Conservation (phyloP, 345 rosid species). For the Euclidium syriacum region DNA sequence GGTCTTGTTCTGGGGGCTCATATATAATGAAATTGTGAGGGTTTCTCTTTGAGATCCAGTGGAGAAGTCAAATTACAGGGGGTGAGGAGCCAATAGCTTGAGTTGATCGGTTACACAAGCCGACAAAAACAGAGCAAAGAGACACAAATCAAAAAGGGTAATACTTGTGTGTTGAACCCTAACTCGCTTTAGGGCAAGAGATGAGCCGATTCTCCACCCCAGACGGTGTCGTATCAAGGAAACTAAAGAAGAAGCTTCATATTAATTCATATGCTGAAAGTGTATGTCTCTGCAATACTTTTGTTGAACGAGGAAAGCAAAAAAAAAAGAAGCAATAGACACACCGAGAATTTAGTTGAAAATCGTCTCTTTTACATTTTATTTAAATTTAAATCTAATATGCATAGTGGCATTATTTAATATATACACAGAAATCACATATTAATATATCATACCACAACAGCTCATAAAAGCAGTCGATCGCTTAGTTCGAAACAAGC, state of each 20-base stretch:
- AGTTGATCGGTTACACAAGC: constrained; percentile 35
- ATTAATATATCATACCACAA: too few relatives aligned
- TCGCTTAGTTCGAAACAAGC: too few relatives aligned
- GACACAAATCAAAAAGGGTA: constrained; percentile 18
- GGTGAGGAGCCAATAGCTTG: constrained; percentile 30
- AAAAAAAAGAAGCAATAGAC: background rate
- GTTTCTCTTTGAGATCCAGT: constrained; percentile 16
- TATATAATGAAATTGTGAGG: constrained; percentile 7
- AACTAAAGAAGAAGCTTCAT: constrained; percentile 13
- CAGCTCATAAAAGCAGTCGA: too few relatives aligned
- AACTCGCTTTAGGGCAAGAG: constrained; percentile 29
- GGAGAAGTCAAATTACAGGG: constrained; percentile 28
- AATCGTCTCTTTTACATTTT: constrained; percentile 4
- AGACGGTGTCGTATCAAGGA: constrained; percentile 23
- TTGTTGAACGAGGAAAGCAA: constrained; percentile 19
- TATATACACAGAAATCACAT: too few relatives aligned
- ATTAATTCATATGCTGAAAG: constrained; percentile 13
- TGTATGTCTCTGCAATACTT: constrained; percentile 15
- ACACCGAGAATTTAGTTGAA: constrained; percentile 16
- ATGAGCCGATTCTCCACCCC: constrained; percentile 15
- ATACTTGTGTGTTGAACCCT: constrained; percentile 30
- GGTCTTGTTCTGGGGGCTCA: constrained; percentile 15
- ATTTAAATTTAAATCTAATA: background rate
- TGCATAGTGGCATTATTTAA: too few relatives aligned
- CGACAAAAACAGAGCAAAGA: constrained; percentile 31